Percentiles rank a stretch among this genome's conserved stretches.
phyloP scores from a whole-genome alignment of 768 basidiomycete genomes.

The Tricholoma hemisulphureum region DNA sequence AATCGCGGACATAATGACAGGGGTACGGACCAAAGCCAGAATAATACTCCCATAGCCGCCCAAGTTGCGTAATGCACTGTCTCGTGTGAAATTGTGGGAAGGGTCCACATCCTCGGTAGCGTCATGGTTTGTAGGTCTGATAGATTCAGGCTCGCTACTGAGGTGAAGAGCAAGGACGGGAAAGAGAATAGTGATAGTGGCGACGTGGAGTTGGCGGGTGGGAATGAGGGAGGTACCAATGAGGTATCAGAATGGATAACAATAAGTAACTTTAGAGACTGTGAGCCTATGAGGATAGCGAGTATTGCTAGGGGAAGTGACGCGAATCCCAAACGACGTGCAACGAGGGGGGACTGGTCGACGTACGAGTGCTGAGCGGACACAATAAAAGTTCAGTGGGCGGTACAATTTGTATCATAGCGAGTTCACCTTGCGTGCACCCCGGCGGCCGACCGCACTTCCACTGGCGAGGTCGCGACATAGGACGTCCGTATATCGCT shows the following conservation, averaged over 20 bases:
- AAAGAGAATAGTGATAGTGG: constrained; percentile 28
- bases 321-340: constrained; percentile 91
- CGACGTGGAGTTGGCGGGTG: neutral
- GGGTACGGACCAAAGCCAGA: constrained; percentile 79
- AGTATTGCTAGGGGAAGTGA: constrained; percentile 88
- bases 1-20: constrained; percentile 6
- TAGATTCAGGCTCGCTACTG: neutral
- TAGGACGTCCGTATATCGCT: constrained; percentile 91
- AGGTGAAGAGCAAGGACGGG: neutral
- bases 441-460: constrained; percentile 64
- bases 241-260: constrained; percentile 39
- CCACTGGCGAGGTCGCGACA: constrained; percentile 89
- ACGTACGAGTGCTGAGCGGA: constrained; percentile 76
- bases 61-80: constrained; percentile 59
- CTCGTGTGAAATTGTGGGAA: constrained; percentile 45
- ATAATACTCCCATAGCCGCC: constrained; percentile 59
- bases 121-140: neutral
- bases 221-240: neutral
- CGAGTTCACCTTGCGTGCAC: constrained; percentile 61
- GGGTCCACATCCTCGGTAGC: constrained; percentile 33
- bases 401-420: neutral
- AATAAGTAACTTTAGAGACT: constrained; percentile 64
- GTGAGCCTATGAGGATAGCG: constrained; percentile 70
- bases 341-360: constrained; percentile 93
- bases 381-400: constrained; percentile 1